These are phyloP conservation scores for Peribolospora baueri DNA, from an alignment of 768 basidiomycete species.

Conservation along the genomic window DNA sequence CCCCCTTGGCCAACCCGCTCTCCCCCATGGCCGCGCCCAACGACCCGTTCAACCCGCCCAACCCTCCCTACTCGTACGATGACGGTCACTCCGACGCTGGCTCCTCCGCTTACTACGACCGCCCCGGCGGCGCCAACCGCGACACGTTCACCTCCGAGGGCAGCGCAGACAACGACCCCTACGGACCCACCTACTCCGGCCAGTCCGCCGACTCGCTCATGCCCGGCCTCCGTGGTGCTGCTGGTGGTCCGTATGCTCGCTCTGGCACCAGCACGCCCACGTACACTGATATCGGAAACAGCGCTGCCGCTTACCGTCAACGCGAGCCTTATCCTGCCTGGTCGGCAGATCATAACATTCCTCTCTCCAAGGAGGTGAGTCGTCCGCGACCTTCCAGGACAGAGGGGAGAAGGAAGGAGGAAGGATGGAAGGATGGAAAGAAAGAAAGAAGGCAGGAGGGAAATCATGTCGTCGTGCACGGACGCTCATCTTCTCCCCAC, in stretches of 20 bases:
- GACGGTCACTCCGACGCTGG: no score
- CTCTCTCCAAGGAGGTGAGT: conserved; percentile 67
- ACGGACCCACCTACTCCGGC: neutral
- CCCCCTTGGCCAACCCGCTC: no score
- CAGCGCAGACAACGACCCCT: no score
- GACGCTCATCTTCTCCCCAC: neutral
- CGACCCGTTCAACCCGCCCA: no score
- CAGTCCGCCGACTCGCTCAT: neutral
- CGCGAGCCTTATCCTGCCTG: conserved; percentile 86
- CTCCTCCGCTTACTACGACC: no score
- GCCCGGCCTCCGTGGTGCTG: neutral
- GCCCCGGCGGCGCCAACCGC: no score
- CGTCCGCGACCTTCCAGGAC: neutral
- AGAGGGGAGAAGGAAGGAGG: conserved; percentile 1
- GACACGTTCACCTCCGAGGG: no score
- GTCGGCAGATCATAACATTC: conserved; percentile 73
- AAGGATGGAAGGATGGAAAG: neutral
- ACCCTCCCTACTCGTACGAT: no score
- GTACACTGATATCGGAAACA: conserved; percentile 36
- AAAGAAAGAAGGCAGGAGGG: conserved; percentile 1
- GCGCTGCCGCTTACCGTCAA: conserved; percentile 25
- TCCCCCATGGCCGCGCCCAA: no score
- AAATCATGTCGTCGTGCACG: neutral
- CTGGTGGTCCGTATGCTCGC: conserved; percentile 11
- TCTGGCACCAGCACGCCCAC: conserved; percentile 53